These are phyloP conservation scores for Eragrostis nindensis DNA, from an alignment of 176 grass and related monocot genomes.

Conservation along the genomic window DNA sequence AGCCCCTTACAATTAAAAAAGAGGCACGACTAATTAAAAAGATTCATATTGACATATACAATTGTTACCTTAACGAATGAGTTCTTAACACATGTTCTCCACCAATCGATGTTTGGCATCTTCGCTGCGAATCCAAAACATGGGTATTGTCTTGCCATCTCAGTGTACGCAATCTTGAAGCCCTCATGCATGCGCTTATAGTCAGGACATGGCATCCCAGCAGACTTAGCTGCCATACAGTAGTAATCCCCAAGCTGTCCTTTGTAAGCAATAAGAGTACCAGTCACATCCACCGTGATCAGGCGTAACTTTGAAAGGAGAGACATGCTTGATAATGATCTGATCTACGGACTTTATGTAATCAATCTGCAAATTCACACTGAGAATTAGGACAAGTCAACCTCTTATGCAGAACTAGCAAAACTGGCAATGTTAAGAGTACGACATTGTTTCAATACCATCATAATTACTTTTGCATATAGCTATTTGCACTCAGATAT, in stretches of 20 bases:
- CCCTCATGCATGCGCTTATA: slow-evolving; percentile 95
- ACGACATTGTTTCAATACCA: neutral
- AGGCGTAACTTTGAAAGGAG: slow-evolving; percentile 77
- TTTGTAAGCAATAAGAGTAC: slow-evolving; percentile 96
- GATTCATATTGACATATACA: neutral
- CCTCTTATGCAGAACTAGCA: neutral
- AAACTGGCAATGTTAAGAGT: neutral
- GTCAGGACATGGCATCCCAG: slow-evolving; percentile 89
- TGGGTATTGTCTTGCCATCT: slow-evolving; percentile 80
- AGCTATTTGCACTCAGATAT: neutral
- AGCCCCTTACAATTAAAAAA: neutral
- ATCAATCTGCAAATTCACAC: slow-evolving; percentile 23
- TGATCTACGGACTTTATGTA: slow-evolving; percentile 7
- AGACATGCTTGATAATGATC: slow-evolving; percentile 54
- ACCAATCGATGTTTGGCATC: slow-evolving; percentile 85
- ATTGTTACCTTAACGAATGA: slow-evolving; percentile 69
- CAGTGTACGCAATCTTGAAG: slow-evolving; percentile 84
- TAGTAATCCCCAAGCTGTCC: slow-evolving; percentile 98
- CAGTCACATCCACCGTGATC: slow-evolving; percentile 93
- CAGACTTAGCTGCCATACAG: slow-evolving; percentile 93
- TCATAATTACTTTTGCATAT: neutral
- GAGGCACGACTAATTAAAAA: neutral
- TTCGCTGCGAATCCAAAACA: slow-evolving; percentile 89
- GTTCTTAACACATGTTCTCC: slow-evolving; percentile 92
- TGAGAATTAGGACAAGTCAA: neutral